Base-by-base conservation (phyloP, 345 rosid genomes). In the Anacardium occidentale region DNA sequence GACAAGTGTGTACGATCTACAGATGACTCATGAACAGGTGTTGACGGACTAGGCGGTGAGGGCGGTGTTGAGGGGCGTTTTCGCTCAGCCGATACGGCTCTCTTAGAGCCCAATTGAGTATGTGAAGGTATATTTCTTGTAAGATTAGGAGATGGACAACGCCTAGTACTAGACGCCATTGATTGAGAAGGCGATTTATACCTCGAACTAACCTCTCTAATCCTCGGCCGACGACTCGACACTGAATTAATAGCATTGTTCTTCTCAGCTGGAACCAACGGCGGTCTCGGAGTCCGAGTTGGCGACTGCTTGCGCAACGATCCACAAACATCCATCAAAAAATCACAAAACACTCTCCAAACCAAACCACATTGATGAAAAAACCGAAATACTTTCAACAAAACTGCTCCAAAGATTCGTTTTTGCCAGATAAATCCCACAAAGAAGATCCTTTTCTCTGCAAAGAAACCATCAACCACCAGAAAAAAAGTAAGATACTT, bases 71-170 rank as follows among this genome's bases (percentile, higher is more conserved):
- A 83, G 57, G 97, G 93, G 55, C 95, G 96, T 80, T 83, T 84
- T 82, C 99, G 88, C 77, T 93, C 99, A 2, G 94, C 97, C 17
- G 99, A 91, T 70, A 76, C 74, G 3, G 97, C 83, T 86, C 98
- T 88, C 79, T 89, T 96, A 14, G 87, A 75, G 74, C 78, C 84
- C 71, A 78, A 69, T 61, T 83, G 94, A 63, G 91, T 83, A 61
- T 78, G 76, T 2, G 87, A 53, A 57, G 83, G 76, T 45, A 78
- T 20, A 64, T 90, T 77, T 81, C 97, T 88, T 48, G 91, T 69
- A 69, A 79, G 74, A 66, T 71, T 86, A 47, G 98, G 99, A 62
- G 99, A 96, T 57, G 93, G 81, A 73, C 84, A 84, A 76, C 98
- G 84, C 77, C 88, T 77, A 2, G 84, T 73, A 74, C 75, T 76